These are phyloP conservation scores for Noccaea caerulescens DNA, from an alignment of 345 rosid species.

Conservation along the genomic window DNA sequence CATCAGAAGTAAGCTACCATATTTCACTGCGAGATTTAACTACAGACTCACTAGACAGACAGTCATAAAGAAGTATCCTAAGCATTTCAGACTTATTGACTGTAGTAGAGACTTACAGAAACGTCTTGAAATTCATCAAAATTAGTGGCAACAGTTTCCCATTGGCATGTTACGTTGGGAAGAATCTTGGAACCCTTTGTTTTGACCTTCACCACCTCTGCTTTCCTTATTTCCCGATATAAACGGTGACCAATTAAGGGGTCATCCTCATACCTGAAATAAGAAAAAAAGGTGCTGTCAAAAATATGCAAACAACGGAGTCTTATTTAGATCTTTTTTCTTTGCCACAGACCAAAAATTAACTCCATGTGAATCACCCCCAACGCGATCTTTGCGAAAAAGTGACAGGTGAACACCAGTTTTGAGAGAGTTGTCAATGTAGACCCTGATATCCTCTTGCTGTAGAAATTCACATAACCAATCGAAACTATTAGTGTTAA, in stretches of 20 bases:
- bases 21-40: constrained; percentile 4
- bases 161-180: constrained; percentile 69
- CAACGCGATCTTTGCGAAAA: constrained; percentile 90
- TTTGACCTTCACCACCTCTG: constrained; percentile 75
- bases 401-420: constrained; percentile 78
- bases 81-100: constrained; percentile 2
- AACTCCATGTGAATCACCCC: constrained; percentile 96
- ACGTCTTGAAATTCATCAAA: constrained; percentile 96
- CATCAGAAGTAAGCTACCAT: constrained; percentile 34
- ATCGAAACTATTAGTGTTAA: constrained; percentile 10
- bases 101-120: constrained; percentile 53
- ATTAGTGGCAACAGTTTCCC: constrained; percentile 98
- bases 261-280: constrained; percentile 93
- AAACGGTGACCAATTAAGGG: constrained; percentile 89
- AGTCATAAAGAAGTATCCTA: constrained; percentile 14
- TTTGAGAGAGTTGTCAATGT: constrained; percentile 88
- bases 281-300: constrained; percentile 42
- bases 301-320: constrained; percentile 23
- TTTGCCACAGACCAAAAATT: constrained; percentile 70
- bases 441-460: constrained; percentile 97
- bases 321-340: constrained; percentile 9
- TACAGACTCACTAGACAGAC: constrained; percentile 22
- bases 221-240: constrained; percentile 90
- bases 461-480: constrained; percentile 47
- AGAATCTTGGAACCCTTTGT: constrained; percentile 82